Evolutionary conservation across 495 filamentous ascomycete species (phyloP), one percentile per base, ranked within the genome.

Genomic region (Monascus purpureus): DNA sequence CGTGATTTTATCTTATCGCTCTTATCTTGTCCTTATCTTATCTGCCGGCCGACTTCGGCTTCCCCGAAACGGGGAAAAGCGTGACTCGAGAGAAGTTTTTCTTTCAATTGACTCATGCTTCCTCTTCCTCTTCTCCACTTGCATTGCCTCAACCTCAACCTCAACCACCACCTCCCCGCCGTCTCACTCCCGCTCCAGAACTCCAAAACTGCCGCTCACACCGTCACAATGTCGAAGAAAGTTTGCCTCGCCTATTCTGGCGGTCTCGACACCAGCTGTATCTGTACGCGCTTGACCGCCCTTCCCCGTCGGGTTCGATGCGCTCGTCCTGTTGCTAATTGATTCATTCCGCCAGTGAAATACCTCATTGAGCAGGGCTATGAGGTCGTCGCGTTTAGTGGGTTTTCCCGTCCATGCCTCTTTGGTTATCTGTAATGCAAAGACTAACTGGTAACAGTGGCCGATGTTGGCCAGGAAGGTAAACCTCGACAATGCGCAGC

Each of bases 301-400:
- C 33, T 45, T 11, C 41, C 39, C 5, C 18, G 6, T 16, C 19
- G 15, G 6, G 28, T 41, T 48, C 47, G 43, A 40, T 23, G 9
- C 6, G 17, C 27, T 37, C 25, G 11, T 7, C n/a, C 11, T 33
- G 32, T 37, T 42, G 26, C 43, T 44, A 40, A 53, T 36, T 27
- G 16, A 27, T 15, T 23, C 8, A 31, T 25, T 32, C 56, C 52
- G 12, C 27, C 8, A 15, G 33, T 75, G 35, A 64, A 67, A 48
- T 81, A 73, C 72, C 65, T 79, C 36, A 69, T 79, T 36, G 72
- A 80, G 47, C 56, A 82, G 49, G 69, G 67, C 31, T 80, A 81
- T 54, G 72, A 75, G 35, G 74, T 79, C 36, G 64, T 79, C 25
- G 71, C 65, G 46, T 78, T 75, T 57, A 71, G 66, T 69, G 50